These are phyloP conservation scores for Lasiosphaeria hispida DNA, from an alignment of 495 filamentous ascomycete species.

Conservation along the genomic window DNA sequence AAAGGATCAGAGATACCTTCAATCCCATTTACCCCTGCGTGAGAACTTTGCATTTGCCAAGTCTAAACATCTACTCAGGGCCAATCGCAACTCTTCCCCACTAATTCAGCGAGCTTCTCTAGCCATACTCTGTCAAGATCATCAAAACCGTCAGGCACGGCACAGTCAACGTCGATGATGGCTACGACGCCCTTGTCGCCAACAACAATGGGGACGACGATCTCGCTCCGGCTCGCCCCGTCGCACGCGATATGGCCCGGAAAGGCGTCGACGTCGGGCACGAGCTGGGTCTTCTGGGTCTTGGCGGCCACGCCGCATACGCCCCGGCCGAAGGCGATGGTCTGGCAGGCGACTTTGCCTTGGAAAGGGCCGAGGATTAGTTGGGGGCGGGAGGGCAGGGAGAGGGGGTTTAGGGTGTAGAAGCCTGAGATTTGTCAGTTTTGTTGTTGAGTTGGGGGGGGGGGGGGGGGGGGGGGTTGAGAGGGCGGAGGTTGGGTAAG, in stretches of 20 bases:
- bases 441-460: constrained; percentile 17
- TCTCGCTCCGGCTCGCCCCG: constrained; percentile 76
- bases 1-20: no score
- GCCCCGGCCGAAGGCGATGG: constrained; percentile 73
- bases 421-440: constrained; percentile 49
- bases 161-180: constrained; percentile 88
- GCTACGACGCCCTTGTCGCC: constrained; percentile 57
- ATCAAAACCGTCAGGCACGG: constrained; percentile 68
- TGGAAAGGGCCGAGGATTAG: constrained; percentile 87
- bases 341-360: constrained; percentile 85
- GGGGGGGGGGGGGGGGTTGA: constrained; percentile 18
- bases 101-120: constrained; percentile 64
- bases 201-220: constrained; percentile 78
- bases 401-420: constrained; percentile 70
- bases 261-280: constrained; percentile 72
- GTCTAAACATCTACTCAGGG: constrained; percentile 28
- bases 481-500: neutral
- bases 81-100: constrained; percentile 74
- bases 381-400: constrained; percentile 39
- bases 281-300: constrained; percentile 62
- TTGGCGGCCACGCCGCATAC: constrained; percentile 80
- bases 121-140: constrained; percentile 66
- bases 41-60: neutral
- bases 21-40: no score
- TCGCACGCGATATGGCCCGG: constrained; percentile 94